A percentile compares a stretch with the other conserved stretches of the same genome.
Conservation (phyloP, 2,329 filamentous ascomycete genomes). For the Botryosphaeria agaves region DNA sequence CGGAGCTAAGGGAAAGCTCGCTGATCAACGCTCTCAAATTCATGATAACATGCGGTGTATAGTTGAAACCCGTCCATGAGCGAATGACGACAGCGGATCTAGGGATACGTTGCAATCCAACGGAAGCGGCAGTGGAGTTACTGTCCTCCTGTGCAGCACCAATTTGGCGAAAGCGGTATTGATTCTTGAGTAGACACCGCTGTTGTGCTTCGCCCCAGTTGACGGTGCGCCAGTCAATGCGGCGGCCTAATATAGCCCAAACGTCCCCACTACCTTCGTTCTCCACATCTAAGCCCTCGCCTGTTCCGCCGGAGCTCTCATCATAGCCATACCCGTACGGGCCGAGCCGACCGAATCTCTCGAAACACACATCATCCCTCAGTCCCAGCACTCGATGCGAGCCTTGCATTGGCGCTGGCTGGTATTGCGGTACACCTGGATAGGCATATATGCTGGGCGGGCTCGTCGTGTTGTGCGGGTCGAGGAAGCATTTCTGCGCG, state of each 20-base stretch:
- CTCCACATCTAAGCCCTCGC: slow-evolving; percentile 26
- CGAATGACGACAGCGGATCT: slow-evolving; percentile 29
- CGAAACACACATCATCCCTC: slow-evolving; percentile 30
- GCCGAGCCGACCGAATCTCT: slow-evolving; percentile 30
- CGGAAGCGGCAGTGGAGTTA: slow-evolving; percentile 5
- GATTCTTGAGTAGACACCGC: slow-evolving; percentile 47
- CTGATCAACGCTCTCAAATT: slow-evolving; percentile 28
- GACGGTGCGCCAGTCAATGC: slow-evolving; percentile 49
- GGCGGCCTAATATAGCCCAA: too few relatives aligned
- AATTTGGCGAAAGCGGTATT: slow-evolving; percentile 35
- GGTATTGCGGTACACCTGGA: slow-evolving; percentile 31
- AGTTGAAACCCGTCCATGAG: slow-evolving; percentile 28
- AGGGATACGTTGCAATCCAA: too few relatives aligned
- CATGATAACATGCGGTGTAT: slow-evolving; percentile 27
- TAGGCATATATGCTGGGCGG: slow-evolving; percentile 51
- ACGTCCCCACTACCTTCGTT: slow-evolving; percentile 27
- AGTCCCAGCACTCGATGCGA: slow-evolving; percentile 29
- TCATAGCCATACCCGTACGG: slow-evolving; percentile 34
- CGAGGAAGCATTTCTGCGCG: slow-evolving; percentile 46
- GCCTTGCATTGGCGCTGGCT: slow-evolving; percentile 29
- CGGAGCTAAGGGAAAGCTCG: slow-evolving; percentile 26
- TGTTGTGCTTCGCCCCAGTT: slow-evolving; percentile 57
- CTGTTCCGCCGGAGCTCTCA: slow-evolving; percentile 28
- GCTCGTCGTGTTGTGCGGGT: slow-evolving; percentile 35
- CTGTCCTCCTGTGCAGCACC: slow-evolving; percentile 19